Evolutionary conservation across 2,329 filamentous ascomycete species (phyloP).

Genomic region (Polychaeton citri): DNA sequence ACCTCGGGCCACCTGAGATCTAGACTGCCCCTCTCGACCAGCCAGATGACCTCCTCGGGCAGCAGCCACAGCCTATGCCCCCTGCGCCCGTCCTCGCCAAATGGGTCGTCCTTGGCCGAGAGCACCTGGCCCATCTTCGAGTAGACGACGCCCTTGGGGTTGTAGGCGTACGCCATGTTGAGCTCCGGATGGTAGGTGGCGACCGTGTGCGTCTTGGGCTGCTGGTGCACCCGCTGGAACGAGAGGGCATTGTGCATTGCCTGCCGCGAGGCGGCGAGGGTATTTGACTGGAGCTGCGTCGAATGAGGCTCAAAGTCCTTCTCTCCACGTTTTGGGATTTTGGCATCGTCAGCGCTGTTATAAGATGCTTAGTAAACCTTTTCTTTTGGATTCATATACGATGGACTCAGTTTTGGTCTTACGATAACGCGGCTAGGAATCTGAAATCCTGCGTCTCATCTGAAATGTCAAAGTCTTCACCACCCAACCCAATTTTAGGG

Average conservation of each 20-base stretch:
- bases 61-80: conserved; percentile 54
- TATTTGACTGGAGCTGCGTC: conserved; percentile 64
- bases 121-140: conserved; percentile 61
- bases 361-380: no score
- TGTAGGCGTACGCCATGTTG: conserved; percentile 49
- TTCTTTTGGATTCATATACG: background rate
- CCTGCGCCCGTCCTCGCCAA: conserved; percentile 16
- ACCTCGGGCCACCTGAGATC: conserved; percentile 68
- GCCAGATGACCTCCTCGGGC: conserved; percentile 81
- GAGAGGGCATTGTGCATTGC: conserved; percentile 83
- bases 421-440: conserved; percentile 48
- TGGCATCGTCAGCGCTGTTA: conserved; percentile 25
- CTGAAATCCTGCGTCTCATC: conserved; percentile 83
- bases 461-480: conserved; percentile 60
- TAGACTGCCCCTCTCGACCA: conserved; percentile 75
- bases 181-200: conserved; percentile 62
- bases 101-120: conserved; percentile 36
- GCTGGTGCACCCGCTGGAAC: conserved; percentile 60
- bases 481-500: conserved; percentile 40
- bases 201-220: conserved; percentile 47
- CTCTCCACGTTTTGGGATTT: conserved; percentile 77
- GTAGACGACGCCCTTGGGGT: conserved; percentile 58
- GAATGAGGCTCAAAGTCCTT: conserved; percentile 96
- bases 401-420: conserved; percentile 9
- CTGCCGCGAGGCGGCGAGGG: conserved; percentile 65